phyloP scores from a whole-genome alignment of 345 rosid species.

The Kernera saxatilis region DNA sequence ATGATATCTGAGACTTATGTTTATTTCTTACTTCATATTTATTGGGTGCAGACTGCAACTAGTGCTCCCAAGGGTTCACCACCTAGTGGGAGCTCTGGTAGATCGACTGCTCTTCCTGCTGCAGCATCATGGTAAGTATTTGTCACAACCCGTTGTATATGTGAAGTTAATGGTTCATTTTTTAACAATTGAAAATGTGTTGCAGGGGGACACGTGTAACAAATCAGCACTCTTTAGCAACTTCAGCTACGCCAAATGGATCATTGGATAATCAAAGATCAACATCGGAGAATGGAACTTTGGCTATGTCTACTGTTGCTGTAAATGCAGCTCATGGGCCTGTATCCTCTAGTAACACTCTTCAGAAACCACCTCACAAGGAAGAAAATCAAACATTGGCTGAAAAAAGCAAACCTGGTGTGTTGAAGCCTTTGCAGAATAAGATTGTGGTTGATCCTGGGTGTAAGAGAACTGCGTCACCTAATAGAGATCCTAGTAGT shows the following conservation, averaged over 20 bases:
- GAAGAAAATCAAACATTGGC: conserved; percentile 19
- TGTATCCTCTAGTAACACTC: conserved; percentile 6
- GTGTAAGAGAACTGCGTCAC: conserved; percentile 24
- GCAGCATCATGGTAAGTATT: conserved; percentile 76
- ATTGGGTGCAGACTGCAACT: conserved; percentile 35
- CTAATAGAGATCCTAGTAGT: conserved; percentile 11
- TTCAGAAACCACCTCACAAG: conserved; percentile 29
- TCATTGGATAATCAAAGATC: conserved; percentile 39
- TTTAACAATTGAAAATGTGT: background rate
- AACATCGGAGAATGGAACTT: conserved; percentile 29
- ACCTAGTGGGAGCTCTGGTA: conserved; percentile 54
- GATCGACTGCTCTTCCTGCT: conserved; percentile 68
- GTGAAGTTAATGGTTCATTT: background rate
- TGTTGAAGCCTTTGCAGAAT: conserved; percentile 13
- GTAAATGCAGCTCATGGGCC: conserved; percentile 24
- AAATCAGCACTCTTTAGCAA: conserved; percentile 34
- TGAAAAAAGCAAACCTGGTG: conserved; percentile 2
- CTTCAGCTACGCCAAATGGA: conserved; percentile 44
- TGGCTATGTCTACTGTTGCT: conserved; percentile 34
- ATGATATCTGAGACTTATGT: background rate
- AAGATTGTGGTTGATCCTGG: conserved; percentile 5
- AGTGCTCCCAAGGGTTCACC: conserved; percentile 46
- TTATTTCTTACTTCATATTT: conserved; percentile 1
- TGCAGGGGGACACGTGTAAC: conserved; percentile 55
- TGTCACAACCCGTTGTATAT: background rate